phyloP scores from a whole-genome alignment of 2,329 filamentous ascomycete species.

The Botrytis medusae region DNA sequence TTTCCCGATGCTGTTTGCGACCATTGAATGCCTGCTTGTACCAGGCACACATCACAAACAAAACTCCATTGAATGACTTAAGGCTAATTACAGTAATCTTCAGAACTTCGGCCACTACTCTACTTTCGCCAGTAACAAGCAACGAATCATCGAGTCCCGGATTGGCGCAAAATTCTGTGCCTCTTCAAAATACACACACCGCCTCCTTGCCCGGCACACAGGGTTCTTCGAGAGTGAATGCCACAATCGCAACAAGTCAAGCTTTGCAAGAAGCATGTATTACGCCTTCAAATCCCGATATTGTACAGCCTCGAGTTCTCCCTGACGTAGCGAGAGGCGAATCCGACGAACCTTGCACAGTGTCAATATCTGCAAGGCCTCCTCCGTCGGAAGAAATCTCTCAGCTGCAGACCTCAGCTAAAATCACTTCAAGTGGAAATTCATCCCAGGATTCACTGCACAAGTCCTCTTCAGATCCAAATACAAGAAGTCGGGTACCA shows the following conservation, averaged over 20 bases:
- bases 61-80: neutral
- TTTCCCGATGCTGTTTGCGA: neutral
- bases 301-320: neutral
- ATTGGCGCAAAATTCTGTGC: neutral
- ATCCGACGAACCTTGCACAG: slow-evolving; percentile 2
- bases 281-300: slow-evolving; percentile 12
- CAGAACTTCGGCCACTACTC: slow-evolving; percentile 13
- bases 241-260: neutral
- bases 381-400: neutral
- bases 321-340: slow-evolving; percentile 16
- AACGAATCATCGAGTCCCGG: slow-evolving; percentile 54
- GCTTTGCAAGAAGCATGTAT: slow-evolving; percentile 3
- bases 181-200: slow-evolving; percentile 11
- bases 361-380: slow-evolving; percentile 10
- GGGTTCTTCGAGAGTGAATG: slow-evolving; percentile 6
- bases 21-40: neutral
- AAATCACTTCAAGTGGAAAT: neutral
- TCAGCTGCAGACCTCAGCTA: slow-evolving; percentile 1
- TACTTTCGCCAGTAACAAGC: slow-evolving; percentile 58
- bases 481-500: neutral
- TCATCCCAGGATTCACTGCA: neutral
- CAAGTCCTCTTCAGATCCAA: neutral
- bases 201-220: neutral
- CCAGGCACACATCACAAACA: neutral
- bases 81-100: slow-evolving; percentile 14